Percentiles rank a stretch among this genome's conserved stretches.
These are phyloP conservation scores for Sphaerulina musiva DNA, from an alignment of 2,329 filamentous ascomycete genomes.

Conservation along the genomic window DNA sequence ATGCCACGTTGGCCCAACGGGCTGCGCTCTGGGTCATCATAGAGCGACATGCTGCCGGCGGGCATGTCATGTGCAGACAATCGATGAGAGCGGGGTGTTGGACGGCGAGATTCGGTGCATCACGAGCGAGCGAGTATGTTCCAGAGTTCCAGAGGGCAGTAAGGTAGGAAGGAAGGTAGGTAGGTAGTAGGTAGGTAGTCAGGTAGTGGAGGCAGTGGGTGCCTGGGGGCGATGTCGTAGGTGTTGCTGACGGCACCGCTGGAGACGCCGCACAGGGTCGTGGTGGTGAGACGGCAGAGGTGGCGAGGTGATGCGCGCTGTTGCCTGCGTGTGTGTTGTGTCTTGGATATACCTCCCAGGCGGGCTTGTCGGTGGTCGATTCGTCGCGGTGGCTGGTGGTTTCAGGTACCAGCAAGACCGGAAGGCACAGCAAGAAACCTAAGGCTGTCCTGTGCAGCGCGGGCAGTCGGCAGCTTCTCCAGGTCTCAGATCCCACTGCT, in stretches of 20 bases:
- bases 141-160: background rate
- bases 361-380: background rate
- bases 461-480: too few species aligned
- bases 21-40: conserved; percentile 13
- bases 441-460: too few species aligned
- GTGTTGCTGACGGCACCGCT: conserved; percentile 5
- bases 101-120: background rate
- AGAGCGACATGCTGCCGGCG: conserved; percentile 13
- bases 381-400: background rate
- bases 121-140: background rate
- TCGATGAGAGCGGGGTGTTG: background rate
- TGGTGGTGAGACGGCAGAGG: conserved; percentile 9
- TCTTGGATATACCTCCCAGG: conserved; percentile 2
- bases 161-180: too few species aligned
- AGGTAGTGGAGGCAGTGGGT: background rate
- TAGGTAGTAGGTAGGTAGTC: background rate
- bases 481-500: too few species aligned
- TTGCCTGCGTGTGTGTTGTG: background rate
- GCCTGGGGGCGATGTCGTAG: background rate
- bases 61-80: background rate
- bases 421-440: too few species aligned
- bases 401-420: background rate
- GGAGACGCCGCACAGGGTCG: conserved; percentile 7
- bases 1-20: conserved; percentile 14
- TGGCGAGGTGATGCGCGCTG: conserved; percentile 8